These are phyloP conservation scores for Diaporthe batatas DNA, from an alignment of 2,329 filamentous ascomycete species.

Conservation along the genomic window DNA sequence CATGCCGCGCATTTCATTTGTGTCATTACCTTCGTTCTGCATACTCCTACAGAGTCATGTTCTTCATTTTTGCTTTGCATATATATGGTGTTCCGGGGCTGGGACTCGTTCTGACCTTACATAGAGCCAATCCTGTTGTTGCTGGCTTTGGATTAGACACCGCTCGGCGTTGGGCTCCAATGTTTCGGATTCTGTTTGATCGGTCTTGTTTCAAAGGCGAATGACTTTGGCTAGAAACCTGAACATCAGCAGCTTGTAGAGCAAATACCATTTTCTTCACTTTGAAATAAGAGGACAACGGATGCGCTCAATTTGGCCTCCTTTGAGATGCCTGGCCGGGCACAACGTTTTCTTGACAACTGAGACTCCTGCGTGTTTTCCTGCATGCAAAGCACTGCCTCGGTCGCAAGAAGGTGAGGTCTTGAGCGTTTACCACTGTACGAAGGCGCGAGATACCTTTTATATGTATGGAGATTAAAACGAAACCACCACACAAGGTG, in stretches of 20 bases:
- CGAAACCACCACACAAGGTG: too few species aligned
- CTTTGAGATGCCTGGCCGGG: too few species aligned
- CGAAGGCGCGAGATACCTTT: too few species aligned
- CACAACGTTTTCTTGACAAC: too few species aligned
- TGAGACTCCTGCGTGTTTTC: not conserved
- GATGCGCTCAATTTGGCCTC: too few species aligned
- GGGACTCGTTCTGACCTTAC: not conserved
- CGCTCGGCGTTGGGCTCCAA: conserved; percentile 9
- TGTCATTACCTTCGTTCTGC: conserved; percentile 2
- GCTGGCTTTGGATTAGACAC: not conserved
- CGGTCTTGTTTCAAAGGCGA: not conserved
- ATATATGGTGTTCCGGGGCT: conserved; percentile 22
- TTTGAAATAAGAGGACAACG: too few species aligned
- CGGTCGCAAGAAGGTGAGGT: not conserved
- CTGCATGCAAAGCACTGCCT: not conserved
- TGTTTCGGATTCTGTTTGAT: not conserved
- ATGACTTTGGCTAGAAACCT: not conserved
- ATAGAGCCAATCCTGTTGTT: conserved; percentile 12
- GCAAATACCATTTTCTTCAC: not conserved
- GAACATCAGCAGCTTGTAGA: not conserved
- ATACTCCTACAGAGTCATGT: not conserved
- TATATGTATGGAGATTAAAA: too few species aligned
- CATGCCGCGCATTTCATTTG: not conserved
- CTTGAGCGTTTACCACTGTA: too few species aligned
- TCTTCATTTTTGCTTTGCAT: conserved; percentile 20